A percentile compares a stretch with the other conserved stretches of the same genome.
Evolutionary conservation across 768 basidiomycete species (phyloP).

Genomic region (Glaciozyma martinii): DNA sequence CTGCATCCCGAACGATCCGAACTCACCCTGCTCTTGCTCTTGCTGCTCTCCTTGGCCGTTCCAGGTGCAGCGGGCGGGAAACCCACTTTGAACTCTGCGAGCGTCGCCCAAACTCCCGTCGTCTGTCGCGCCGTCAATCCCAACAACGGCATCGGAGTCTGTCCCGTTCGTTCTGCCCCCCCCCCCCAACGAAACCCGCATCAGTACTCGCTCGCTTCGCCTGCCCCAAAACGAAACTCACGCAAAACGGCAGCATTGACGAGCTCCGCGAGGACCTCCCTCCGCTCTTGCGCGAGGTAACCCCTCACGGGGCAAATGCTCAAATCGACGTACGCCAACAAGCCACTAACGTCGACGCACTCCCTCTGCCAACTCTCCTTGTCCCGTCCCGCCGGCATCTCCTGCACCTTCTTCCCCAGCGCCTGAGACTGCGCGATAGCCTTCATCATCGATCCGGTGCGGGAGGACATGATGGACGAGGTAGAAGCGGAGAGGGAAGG

Average conservation of each 20-base stretch:
- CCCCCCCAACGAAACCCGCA: too few relatives aligned
- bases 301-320: conserved; percentile 64
- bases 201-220: not conserved
- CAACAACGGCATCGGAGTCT: conserved; percentile 18
- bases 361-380: conserved; percentile 59
- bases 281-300: conserved; percentile 66
- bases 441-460: conserved; percentile 24
- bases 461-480: conserved; percentile 11
- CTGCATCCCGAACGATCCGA: too few relatives aligned
- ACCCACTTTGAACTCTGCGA: conserved; percentile 17
- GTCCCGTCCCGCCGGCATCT: conserved; percentile 51
- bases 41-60: not conserved
- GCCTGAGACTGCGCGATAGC: conserved; percentile 47
- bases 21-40: conserved; percentile 8
- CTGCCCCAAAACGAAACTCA: conserved; percentile 42
- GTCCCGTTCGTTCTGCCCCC: conserved; percentile 9
- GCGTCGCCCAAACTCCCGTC: conserved; percentile 9
- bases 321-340: conserved; percentile 75
- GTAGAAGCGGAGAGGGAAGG: conserved; percentile 22
- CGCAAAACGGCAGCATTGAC: conserved; percentile 77
- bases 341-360: conserved; percentile 60
- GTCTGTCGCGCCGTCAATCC: conserved; percentile 16
- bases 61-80: conserved; percentile 15
- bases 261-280: conserved; percentile 76
- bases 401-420: conserved; percentile 55